Evolutionary conservation across 768 basidiomycete species (phyloP).

Genomic region (Kwoniella shandongensis): DNA sequence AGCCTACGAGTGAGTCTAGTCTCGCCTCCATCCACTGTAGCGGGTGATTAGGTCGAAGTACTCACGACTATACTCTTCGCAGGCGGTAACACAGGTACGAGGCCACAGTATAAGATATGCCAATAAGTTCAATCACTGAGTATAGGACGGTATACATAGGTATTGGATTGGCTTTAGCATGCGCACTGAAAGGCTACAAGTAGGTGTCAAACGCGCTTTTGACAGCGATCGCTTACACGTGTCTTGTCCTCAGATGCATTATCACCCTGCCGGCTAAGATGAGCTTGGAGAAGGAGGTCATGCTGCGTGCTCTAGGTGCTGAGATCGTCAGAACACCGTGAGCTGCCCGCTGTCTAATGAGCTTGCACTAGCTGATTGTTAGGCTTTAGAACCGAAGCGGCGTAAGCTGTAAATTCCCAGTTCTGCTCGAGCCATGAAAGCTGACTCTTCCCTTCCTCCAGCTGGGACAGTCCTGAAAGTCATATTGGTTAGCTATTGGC

Average conservation of each 20-base stretch:
- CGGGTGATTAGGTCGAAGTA: background rate
- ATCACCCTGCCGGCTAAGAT: conserved; percentile 82
- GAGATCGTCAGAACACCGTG: conserved; percentile 92
- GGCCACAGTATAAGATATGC: no score
- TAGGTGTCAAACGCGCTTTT: conserved; percentile 12
- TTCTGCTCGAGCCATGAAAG: background rate
- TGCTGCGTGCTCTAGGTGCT: conserved; percentile 86
- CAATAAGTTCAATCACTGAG: no score
- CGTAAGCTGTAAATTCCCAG: conserved; percentile 19
- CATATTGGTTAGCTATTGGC: conserved; percentile 72
- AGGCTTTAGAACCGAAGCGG: conserved; percentile 39
- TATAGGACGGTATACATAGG: conserved; percentile 57
- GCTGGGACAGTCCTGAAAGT: conserved; percentile 81
- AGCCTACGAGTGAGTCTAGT: conserved; percentile 61
- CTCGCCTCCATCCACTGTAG: background rate
- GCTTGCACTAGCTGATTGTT: background rate
- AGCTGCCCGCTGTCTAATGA: conserved; percentile 50
- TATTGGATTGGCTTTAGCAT: conserved; percentile 88
- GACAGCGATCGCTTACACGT: conserved; percentile 55
- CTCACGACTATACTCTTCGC: conserved; percentile 40
- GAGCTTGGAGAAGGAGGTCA: conserved; percentile 93
- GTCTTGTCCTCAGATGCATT: conserved; percentile 64
- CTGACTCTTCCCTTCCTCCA: conserved; percentile 11
- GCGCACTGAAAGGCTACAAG: conserved; percentile 75
- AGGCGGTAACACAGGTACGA: conserved; percentile 85